Conservation (phyloP, 2,329 filamentous ascomycete genomes). For the Chaetomiaceae sp. region DNA sequence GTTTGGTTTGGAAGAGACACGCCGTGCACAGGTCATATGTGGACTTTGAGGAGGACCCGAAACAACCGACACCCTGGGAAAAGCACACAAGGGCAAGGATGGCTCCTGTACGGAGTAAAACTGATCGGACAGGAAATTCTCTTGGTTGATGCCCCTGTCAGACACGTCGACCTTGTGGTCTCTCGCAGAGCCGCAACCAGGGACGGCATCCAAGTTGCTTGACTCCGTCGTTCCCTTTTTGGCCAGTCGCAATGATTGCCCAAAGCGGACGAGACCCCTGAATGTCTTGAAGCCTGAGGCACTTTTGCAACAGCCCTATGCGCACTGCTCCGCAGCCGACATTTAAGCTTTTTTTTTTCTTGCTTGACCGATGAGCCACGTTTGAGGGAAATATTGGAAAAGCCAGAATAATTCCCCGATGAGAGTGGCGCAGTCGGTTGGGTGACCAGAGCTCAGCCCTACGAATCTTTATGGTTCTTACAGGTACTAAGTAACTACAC, state of each 20-base stretch:
- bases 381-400: too few relatives aligned
- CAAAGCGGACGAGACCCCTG: conserved; percentile 11
- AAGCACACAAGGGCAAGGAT: too few relatives aligned
- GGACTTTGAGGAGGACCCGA: too few relatives aligned
- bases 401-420: neutral
- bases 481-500: too few relatives aligned
- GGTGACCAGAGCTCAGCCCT: conserved; percentile 4
- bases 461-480: too few relatives aligned
- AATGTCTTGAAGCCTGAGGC: neutral
- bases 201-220: neutral
- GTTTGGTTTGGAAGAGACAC: neutral
- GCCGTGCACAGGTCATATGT: conserved; percentile 8
- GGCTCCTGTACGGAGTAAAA: too few relatives aligned
- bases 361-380: too few relatives aligned
- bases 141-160: neutral
- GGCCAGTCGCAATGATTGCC: conserved; percentile 23
- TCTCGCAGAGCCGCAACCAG: neutral
- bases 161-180: neutral
- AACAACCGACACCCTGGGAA: too few relatives aligned
- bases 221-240: conserved; percentile 4
- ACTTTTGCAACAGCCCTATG: neutral
- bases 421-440: neutral
- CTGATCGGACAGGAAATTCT: too few relatives aligned
- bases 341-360: too few relatives aligned
- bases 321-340: too few relatives aligned